Conservation (phyloP, 345 rosid species). For the Kandelia obovata region DNA sequence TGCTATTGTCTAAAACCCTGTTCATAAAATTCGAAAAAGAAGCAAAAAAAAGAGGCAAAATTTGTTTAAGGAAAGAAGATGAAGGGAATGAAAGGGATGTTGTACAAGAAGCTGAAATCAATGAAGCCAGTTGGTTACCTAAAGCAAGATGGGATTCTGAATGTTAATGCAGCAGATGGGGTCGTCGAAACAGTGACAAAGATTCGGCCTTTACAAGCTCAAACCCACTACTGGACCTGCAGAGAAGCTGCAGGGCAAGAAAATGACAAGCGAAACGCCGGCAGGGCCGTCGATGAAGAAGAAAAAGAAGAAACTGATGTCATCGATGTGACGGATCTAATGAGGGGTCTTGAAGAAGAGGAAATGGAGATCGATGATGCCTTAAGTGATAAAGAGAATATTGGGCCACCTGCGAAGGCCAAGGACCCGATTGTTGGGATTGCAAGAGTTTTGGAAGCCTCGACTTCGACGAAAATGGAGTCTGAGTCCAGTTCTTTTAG, state of each 20-base stretch:
- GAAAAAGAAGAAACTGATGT: conserved; percentile 25
- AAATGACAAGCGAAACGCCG: neutral
- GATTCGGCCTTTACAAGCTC: conserved; percentile 25
- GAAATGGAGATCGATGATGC: conserved; percentile 26
- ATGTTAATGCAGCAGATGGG: conserved; percentile 54
- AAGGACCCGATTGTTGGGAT: neutral
- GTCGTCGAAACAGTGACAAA: conserved; percentile 38
- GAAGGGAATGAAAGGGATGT: conserved; percentile 74
- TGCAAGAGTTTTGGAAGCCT: conserved; percentile 19
- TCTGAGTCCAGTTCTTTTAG: conserved; percentile 4
- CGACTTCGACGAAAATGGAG: conserved; percentile 18
- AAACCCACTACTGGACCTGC: conserved; percentile 17
- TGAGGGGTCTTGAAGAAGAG: conserved; percentile 41
- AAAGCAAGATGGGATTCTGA: conserved; percentile 64
- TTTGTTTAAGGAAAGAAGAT: conserved; percentile 18
- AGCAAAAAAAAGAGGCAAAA: neutral
- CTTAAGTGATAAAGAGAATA: conserved; percentile 49
- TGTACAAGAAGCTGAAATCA: conserved; percentile 62
- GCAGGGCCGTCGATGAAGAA: conserved; percentile 10
- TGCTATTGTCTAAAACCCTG: neutral
- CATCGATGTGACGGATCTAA: conserved; percentile 44
- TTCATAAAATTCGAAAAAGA: conserved; percentile 4
- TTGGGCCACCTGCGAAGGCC: conserved; percentile 29
- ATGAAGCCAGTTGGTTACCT: conserved; percentile 57
- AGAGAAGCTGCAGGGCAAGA: conserved; percentile 31